Conservation (phyloP, 164 flowering plant genomes). For the Macadamia integrifolia region DNA sequence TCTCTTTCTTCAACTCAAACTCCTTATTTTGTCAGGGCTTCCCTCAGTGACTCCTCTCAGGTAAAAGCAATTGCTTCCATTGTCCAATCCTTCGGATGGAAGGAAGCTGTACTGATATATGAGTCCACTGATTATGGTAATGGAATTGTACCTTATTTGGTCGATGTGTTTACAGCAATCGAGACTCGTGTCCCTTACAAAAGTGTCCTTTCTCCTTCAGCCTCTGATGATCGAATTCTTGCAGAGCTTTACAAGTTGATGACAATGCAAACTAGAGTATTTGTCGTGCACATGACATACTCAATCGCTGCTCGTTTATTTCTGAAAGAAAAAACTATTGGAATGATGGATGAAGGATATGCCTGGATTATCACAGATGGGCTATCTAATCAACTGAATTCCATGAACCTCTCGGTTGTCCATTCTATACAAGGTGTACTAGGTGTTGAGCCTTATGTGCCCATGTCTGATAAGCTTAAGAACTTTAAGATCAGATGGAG, state of each 20-base stretch:
- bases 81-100: no score
- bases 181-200: slow-evolving; percentile 24
- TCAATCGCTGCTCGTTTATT: slow-evolving; percentile 25
- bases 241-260: slow-evolving; percentile 30
- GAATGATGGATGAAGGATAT: slow-evolving; percentile 39
- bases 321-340: slow-evolving; percentile 18
- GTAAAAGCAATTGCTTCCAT: no score
- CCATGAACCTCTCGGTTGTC: slow-evolving; percentile 9
- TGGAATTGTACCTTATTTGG: slow-evolving; percentile 21
- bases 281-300: slow-evolving; percentile 27
- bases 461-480: slow-evolving; percentile 18
- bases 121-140: slow-evolving; percentile 26
- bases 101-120: no score
- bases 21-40: no score
- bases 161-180: slow-evolving; percentile 24
- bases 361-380: slow-evolving; percentile 32
- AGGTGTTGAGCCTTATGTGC: no score
- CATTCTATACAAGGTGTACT: slow-evolving; percentile 44
- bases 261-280: slow-evolving; percentile 34
- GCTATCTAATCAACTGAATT: slow-evolving; percentile 11
- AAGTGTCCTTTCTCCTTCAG: slow-evolving; percentile 20
- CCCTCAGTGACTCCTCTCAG: no score
- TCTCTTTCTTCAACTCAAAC: no score
- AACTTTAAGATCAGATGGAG: slow-evolving; percentile 28
- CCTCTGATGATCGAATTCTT: slow-evolving; percentile 27